Evolutionary conservation across 2,329 filamentous ascomycete species (phyloP), one percentile per base, ranked within the genome.

Genomic region (Diplodia scrobiculata): DNA sequence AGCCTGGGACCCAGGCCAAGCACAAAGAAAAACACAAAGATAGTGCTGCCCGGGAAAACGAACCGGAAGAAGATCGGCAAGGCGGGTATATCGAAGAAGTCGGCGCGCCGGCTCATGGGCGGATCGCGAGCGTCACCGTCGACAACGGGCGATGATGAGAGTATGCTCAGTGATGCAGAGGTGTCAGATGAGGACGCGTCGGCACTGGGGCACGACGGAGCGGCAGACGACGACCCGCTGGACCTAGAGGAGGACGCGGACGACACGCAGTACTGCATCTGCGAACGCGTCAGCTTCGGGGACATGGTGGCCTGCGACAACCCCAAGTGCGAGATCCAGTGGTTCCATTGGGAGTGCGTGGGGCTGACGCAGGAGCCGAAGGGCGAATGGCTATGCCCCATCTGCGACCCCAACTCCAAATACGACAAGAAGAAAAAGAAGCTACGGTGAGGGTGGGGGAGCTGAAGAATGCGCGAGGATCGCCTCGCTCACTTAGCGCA

Each of bases 231-330:
- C 77, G 89, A 90, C 74, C 91, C 82, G 76, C 70, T 77, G 17
- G 83, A 86, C 25, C 87, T 89, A 36, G 89, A 91, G 59, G 89
- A 91, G 66, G 89, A 89, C 50, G 88, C 89, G 69, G 90, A 92
- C 77, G 89, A 90, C 74, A 91, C 80, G 67, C 82, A 91, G 76
- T 95, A 95, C 79, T 95, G 91, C 79, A 83, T 89, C 34, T 95
- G 91, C 77, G 89, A 93, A 75, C 90, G 90, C 72, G 89, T 93
- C 70, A 92, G 89, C 77, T 92, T 91, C 73, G 91, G 91, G 68
- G 89, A 94, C 73, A 95, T 95, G 91, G 91, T 95, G 69, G 91
- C 90, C 34, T 95, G 91, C 79, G 91, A 95, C 80, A 94, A 94
- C 76, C 87, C 90, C 67, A 84, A 88, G 70, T 95, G 91, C 77